Conservation (phyloP, 768 basidiomycete species). For the Cystobasidium tubakii region DNA sequence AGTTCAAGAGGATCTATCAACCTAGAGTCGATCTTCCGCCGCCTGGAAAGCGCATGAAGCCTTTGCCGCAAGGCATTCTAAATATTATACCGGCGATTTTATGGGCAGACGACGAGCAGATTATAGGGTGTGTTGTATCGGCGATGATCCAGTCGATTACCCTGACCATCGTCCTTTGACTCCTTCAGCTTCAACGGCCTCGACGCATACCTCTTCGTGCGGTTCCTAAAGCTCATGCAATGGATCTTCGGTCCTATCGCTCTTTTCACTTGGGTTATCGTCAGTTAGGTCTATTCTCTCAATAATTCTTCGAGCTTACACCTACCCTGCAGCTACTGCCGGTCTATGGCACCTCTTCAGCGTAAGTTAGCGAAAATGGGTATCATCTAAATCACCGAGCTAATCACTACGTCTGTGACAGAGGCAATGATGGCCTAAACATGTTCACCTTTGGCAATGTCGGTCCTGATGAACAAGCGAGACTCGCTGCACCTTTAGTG, state of each 20-base stretch:
- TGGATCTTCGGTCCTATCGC: conserved; percentile 71
- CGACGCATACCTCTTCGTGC: conserved; percentile 89
- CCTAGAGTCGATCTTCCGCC: conserved; percentile 59
- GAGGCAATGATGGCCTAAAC: conserved; percentile 27
- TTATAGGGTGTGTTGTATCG: conserved; percentile 72
- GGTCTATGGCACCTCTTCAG: conserved; percentile 29
- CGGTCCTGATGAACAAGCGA: conserved; percentile 51
- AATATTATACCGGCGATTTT: conserved; percentile 61
- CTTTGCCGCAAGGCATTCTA: conserved; percentile 55
- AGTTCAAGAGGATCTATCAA: conserved; percentile 83
- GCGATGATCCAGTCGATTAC: too few species aligned
- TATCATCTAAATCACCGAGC: too few species aligned
- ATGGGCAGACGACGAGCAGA: conserved; percentile 60
- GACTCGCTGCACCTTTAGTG: conserved; percentile 75
- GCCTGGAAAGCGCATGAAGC: conserved; percentile 18
- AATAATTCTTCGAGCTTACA: conserved; percentile 51
- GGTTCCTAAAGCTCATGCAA: conserved; percentile 77
- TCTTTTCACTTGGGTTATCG: conserved; percentile 83
- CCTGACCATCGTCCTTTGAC: conserved; percentile 53
- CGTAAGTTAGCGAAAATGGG: too few species aligned
- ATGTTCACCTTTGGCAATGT: conserved; percentile 35
- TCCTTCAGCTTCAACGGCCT: conserved; percentile 73
- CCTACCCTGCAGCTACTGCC: conserved; percentile 21
- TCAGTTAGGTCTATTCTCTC: conserved; percentile 56
- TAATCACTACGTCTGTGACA: not conserved